Evolutionary conservation across 2,329 filamentous ascomycete genomes (phyloP).

Genomic region (Venturia oleaginea): DNA sequence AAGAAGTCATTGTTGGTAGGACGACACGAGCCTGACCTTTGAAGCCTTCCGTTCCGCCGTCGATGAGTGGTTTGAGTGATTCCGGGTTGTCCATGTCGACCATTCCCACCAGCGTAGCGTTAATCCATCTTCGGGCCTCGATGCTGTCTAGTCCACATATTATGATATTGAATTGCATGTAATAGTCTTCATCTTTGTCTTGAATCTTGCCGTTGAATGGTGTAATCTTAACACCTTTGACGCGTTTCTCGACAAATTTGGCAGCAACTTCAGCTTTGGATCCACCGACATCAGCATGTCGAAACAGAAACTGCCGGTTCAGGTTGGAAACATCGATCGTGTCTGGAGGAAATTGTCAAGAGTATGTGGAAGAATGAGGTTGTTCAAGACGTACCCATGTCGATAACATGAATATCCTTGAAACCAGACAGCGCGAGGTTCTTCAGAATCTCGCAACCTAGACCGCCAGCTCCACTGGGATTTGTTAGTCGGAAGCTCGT

Average conservation of each 20-base stretch:
- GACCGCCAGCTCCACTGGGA: slow-evolving; percentile 74
- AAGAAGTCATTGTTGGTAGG: slow-evolving; percentile 83
- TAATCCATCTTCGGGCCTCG: slow-evolving; percentile 97
- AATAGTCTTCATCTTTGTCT: slow-evolving; percentile 92
- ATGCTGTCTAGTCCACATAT: slow-evolving; percentile 95
- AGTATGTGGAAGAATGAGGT: slow-evolving; percentile 9
- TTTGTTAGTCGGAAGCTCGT: slow-evolving; percentile 35
- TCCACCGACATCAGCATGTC: slow-evolving; percentile 81
- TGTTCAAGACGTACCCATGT: slow-evolving; percentile 64
- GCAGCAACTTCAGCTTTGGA: slow-evolving; percentile 91
- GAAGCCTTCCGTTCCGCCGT: slow-evolving; percentile 96
- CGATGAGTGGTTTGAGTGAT: slow-evolving; percentile 84
- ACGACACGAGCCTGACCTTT: slow-evolving; percentile 94
- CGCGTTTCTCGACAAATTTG: slow-evolving; percentile 78
- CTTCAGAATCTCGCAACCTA: slow-evolving; percentile 95
- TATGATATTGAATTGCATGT: slow-evolving; percentile 91
- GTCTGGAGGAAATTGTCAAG: slow-evolving; percentile 43
- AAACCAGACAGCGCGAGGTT: slow-evolving; percentile 92
- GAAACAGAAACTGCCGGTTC: slow-evolving; percentile 95
- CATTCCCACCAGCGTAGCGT: slow-evolving; percentile 83
- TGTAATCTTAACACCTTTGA: slow-evolving; percentile 86
- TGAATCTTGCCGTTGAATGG: slow-evolving; percentile 93
- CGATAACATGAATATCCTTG: slow-evolving; percentile 95
- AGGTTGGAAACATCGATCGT: slow-evolving; percentile 98
- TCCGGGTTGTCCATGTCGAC: slow-evolving; percentile 77